Evolutionary conservation across 306 rosid species (phyloP).

Genomic region (Rosa persica): DNA sequence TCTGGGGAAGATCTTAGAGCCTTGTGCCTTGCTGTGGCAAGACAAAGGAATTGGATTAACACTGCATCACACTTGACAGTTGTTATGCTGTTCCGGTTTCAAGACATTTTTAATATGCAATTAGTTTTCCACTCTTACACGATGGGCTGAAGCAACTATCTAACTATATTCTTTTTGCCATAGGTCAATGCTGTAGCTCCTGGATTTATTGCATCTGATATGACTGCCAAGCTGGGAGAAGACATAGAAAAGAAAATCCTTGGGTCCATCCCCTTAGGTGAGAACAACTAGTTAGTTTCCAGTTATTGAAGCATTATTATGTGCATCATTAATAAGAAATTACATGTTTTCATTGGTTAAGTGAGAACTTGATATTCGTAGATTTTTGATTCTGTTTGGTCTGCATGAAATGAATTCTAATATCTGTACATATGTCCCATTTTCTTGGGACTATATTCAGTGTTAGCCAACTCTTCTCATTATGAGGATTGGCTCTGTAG

Average conservation of each 20-base stretch:
- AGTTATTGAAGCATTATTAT: neutral
- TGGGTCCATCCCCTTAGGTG: constrained; percentile 83
- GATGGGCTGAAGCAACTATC: neutral
- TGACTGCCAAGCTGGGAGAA: constrained; percentile 91
- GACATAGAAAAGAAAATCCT: constrained; percentile 87
- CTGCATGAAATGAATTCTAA: neutral
- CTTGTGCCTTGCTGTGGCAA: neutral
- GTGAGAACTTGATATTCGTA: neutral
- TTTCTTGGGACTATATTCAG: neutral
- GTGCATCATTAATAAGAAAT: constrained; percentile 1
- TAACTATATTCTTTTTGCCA: constrained; percentile 14
- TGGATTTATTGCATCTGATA: constrained; percentile 94
- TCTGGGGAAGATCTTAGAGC: neutral
- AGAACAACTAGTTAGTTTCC: constrained; percentile 19
- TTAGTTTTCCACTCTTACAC: neutral
- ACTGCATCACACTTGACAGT: neutral
- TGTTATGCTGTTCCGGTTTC: neutral
- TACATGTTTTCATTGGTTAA: neutral
- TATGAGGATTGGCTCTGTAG: neutral
- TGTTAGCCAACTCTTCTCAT: neutral
- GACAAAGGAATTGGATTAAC: neutral
- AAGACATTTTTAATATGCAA: neutral
- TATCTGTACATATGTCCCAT: neutral
- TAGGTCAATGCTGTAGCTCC: constrained; percentile 98
- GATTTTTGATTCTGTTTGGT: neutral